phyloP scores from a whole-genome alignment of 345 rosid genomes.

The Abelmoschus esculentus region DNA sequence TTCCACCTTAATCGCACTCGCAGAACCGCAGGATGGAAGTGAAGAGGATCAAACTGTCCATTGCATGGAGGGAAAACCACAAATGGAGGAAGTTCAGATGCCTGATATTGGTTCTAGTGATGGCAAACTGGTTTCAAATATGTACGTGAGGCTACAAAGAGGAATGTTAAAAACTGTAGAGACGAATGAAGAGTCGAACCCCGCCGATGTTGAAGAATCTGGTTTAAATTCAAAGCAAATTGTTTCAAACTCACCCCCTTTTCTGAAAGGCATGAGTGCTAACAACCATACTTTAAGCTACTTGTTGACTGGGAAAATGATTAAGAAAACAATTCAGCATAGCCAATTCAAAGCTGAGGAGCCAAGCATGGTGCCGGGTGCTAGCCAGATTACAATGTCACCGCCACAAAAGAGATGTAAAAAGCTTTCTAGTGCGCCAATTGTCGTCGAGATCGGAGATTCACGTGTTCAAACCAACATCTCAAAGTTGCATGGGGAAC shows the following conservation, averaged over 20 bases:
- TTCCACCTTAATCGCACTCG: slow-evolving; percentile 31
- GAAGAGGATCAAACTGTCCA: slow-evolving; percentile 18
- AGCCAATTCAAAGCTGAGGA: slow-evolving; percentile 20
- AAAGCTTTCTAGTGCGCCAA: slow-evolving; percentile 9
- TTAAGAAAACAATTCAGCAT: slow-evolving; percentile 17
- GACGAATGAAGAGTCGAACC: slow-evolving; percentile 18
- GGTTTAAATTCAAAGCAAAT: slow-evolving; percentile 9
- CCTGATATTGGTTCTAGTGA: slow-evolving; percentile 25
- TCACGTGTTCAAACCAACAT: slow-evolving; percentile 16
- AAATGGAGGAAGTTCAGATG: slow-evolving; percentile 10
- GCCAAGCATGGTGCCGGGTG: slow-evolving; percentile 6
- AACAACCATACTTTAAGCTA: slow-evolving; percentile 17
- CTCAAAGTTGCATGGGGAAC: slow-evolving; percentile 19
- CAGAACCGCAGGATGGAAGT: slow-evolving; percentile 29
- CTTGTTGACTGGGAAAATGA: slow-evolving; percentile 18
- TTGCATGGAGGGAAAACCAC: slow-evolving; percentile 16
- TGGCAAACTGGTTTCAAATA: slow-evolving; percentile 20
- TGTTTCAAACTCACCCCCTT: slow-evolving; percentile 18
- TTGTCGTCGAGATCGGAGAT: slow-evolving; percentile 14
- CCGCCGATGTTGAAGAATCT: slow-evolving; percentile 16
- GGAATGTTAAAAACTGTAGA: slow-evolving; percentile 24
- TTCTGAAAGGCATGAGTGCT: slow-evolving; percentile 23
- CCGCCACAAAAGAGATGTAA: slow-evolving; percentile 21
- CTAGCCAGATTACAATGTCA: slow-evolving; percentile 8
- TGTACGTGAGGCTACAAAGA: slow-evolving; percentile 20